Evolutionary conservation across 345 rosid genomes (phyloP).

Genomic region (Toxicodendron radicans): DNA sequence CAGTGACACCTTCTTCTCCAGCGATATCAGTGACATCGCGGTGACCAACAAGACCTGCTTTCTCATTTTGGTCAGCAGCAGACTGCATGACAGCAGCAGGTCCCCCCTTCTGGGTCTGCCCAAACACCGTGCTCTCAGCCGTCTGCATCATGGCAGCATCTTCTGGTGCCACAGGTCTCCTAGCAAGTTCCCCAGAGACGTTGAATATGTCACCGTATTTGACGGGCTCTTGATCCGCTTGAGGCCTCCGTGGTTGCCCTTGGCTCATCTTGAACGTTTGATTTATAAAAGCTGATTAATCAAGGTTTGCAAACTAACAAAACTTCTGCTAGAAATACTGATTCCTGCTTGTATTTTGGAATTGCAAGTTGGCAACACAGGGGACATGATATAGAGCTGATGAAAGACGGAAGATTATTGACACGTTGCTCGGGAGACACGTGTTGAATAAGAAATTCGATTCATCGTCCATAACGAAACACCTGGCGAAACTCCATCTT

Average conservation of each 20-base stretch:
- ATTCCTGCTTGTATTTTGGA: not conserved
- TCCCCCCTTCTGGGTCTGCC: constrained; percentile 27
- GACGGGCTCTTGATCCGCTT: constrained; percentile 24
- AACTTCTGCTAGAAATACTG: too few relatives aligned
- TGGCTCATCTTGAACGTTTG: constrained; percentile 39
- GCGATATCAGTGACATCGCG: constrained; percentile 19
- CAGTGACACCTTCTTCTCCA: constrained; percentile 17
- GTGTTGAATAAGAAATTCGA: not conserved
- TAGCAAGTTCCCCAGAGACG: constrained; percentile 29
- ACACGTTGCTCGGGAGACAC: not conserved
- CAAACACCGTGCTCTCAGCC: constrained; percentile 33
- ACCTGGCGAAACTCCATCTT: not conserved
- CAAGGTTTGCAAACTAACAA: too few relatives aligned
- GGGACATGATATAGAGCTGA: not conserved
- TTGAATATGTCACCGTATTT: constrained; percentile 37
- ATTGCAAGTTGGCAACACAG: not conserved
- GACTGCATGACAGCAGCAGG: constrained; percentile 36
- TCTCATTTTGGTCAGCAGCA: constrained; percentile 31
- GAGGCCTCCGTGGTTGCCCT: constrained; percentile 28
- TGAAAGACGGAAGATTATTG: not conserved
- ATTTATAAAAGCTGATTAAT: not conserved
- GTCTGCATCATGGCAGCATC: constrained; percentile 43
- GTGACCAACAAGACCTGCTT: constrained; percentile 27
- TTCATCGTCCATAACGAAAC: not conserved
- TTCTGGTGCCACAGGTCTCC: constrained; percentile 28